Conservation (phyloP, 2,329 filamentous ascomycete genomes). For the Microcyclospora pomicola region DNA sequence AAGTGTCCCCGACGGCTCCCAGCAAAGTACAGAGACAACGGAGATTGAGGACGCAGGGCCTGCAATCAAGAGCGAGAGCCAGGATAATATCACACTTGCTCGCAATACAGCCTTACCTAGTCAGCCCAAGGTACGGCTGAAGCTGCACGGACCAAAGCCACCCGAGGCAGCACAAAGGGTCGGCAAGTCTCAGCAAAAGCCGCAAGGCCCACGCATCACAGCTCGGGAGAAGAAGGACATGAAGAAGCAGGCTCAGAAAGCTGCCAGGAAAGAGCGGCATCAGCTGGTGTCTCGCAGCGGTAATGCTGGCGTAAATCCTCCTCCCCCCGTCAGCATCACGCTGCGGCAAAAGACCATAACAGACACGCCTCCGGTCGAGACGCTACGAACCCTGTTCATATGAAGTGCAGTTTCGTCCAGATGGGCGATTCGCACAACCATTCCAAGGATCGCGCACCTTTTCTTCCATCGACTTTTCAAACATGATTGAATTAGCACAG, state of each 20-base stretch:
- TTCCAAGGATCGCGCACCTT: not conserved
- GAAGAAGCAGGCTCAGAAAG: constrained; percentile 29
- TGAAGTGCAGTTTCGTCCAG: constrained; percentile 10
- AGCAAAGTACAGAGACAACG: constrained; percentile 9
- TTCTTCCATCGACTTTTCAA: constrained; percentile 1
- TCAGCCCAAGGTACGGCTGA: constrained; percentile 18
- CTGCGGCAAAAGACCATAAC: constrained; percentile 21
- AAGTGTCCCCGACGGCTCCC: constrained; percentile 16
- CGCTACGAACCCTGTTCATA: constrained; percentile 25
- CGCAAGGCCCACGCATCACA: constrained; percentile 22
- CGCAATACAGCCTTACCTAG: constrained; percentile 4
- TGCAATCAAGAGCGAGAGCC: not conserved
- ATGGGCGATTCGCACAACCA: constrained; percentile 2
- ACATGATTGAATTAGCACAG: not conserved
- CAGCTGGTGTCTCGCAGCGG: constrained; percentile 14
- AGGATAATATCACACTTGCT: not conserved
- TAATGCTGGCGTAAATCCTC: constrained; percentile 7
- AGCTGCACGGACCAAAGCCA: constrained; percentile 22
- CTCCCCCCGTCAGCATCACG: constrained; percentile 4
- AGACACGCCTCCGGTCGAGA: constrained; percentile 23
- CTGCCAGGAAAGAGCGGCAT: constrained; percentile 26
- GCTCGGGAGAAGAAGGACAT: constrained; percentile 26
- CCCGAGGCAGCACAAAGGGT: constrained; percentile 10
- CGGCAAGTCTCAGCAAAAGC: constrained; percentile 21
- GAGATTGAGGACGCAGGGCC: constrained; percentile 8